Percentiles rank a stretch among this genome's conserved stretches.
phyloP scores from a whole-genome alignment of 1,284 basidiomycete species.

The Austroboletus sp. region DNA sequence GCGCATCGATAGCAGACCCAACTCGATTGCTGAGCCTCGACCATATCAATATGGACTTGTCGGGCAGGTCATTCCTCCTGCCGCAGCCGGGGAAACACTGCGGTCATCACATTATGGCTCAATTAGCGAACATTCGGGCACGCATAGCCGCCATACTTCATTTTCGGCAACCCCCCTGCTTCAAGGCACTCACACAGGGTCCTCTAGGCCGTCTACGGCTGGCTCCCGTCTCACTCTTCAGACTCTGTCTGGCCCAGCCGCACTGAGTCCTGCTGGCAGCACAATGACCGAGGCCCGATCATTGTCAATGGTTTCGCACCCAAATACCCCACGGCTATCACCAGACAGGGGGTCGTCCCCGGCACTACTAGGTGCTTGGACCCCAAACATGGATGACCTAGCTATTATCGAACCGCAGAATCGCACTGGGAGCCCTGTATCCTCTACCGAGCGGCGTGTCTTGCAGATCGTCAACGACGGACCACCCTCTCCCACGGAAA shows the following conservation, averaged over 20 bases:
- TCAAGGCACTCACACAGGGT: conserved; percentile 18
- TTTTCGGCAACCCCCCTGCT: conserved; percentile 24
- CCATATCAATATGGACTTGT: conserved; percentile 50
- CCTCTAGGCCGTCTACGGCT: conserved; percentile 40
- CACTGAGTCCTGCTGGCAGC: conserved; percentile 2
- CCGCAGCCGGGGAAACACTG: conserved; percentile 33
- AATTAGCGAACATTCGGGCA: conserved; percentile 20
- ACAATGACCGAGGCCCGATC: conserved; percentile 14
- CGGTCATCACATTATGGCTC: conserved; percentile 20
- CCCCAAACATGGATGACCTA: conserved; percentile 23
- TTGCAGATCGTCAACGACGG: conserved; percentile 29
- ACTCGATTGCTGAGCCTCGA: conserved; percentile 29
- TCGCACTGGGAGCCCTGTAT: conserved; percentile 21
- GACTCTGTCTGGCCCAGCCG: conserved; percentile 9
- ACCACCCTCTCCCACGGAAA: conserved; percentile 21
- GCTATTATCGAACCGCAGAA: conserved; percentile 14
- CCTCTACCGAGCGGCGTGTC: conserved; percentile 19
- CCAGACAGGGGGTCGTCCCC: conserved; percentile 5
- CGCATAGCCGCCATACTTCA: conserved; percentile 30
- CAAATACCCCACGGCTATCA: conserved; percentile 12
- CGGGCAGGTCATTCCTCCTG: conserved; percentile 39
- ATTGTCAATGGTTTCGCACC: conserved; percentile 21
- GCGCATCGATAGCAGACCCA: conserved; percentile 6
- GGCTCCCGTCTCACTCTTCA: conserved; percentile 32
- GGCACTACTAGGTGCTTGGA: conserved; percentile 9